These are phyloP conservation scores for Cephaloascus albidus DNA, from an alignment of 805 yeast species.

Conservation along the genomic window DNA sequence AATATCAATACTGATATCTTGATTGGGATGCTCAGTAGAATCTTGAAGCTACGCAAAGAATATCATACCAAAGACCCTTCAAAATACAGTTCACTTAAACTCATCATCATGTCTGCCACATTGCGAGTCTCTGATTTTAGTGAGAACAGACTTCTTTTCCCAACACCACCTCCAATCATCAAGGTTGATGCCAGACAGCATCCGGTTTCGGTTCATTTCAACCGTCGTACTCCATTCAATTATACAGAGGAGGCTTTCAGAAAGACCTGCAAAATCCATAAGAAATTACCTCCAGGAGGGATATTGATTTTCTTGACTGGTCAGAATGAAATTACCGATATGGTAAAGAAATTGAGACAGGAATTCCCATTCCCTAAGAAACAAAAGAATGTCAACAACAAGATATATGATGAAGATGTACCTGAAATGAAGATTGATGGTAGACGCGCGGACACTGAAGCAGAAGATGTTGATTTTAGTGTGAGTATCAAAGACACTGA, in stretches of 20 bases:
- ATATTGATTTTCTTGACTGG: conserved; percentile 90
- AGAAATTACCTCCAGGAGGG: conserved; percentile 84
- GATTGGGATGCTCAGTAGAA: conserved; percentile 89
- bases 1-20: conserved; percentile 92
- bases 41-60: conserved; percentile 59
- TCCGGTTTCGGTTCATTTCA: conserved; percentile 90
- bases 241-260: conserved; percentile 81
- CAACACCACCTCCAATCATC: conserved; percentile 73
- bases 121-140: conserved; percentile 88
- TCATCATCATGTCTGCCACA: conserved; percentile 96
- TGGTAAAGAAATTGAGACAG: conserved; percentile 59
- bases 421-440: conserved; percentile 42
- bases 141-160: conserved; percentile 65
- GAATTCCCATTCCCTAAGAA: conserved; percentile 52
- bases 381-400: conserved; percentile 9
- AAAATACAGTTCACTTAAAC: conserved; percentile 54
- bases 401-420: conserved; percentile 19
- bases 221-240: conserved; percentile 64
- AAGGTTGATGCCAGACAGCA: conserved; percentile 89
- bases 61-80: conserved; percentile 37
- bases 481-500: conserved; percentile 32
- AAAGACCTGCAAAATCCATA: conserved; percentile 83
- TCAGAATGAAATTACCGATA: conserved; percentile 76
- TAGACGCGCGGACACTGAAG: conserved; percentile 64
- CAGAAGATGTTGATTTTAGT: conserved; percentile 79